Evolutionary conservation across 805 yeast genomes (phyloP).

Genomic region (Nakazawaea ernobii): DNA sequence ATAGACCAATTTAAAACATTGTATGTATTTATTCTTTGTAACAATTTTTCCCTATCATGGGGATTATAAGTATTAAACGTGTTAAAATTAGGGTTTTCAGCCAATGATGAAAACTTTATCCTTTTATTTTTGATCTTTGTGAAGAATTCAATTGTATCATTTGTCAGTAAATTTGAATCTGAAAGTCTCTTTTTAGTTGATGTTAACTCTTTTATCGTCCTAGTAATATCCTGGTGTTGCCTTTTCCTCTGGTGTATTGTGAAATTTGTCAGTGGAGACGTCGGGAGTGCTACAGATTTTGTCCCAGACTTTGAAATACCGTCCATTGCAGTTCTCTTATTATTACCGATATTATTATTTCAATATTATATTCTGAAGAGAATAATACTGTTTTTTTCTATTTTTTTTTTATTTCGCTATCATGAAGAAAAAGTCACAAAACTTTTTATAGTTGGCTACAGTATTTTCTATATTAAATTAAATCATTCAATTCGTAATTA

Average conservation of each 20-base stretch:
- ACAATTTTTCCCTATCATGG: conserved; percentile 27
- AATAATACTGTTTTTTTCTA: too few relatives aligned
- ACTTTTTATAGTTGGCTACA: too few relatives aligned
- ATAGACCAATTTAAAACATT: conserved; percentile 43
- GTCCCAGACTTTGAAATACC: too few relatives aligned
- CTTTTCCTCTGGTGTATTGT: background rate
- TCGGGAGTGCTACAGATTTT: too few relatives aligned
- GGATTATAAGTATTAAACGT: conserved; percentile 29
- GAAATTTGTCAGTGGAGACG: background rate
- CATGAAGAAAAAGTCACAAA: too few relatives aligned
- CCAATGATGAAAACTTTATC: conserved; percentile 1
- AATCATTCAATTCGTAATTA: background rate
- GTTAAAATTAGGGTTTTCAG: conserved; percentile 4
- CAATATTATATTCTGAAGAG: too few relatives aligned
- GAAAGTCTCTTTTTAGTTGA: conserved; percentile 9
- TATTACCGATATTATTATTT: too few relatives aligned
- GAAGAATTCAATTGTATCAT: conserved; percentile 11
- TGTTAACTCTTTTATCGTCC: conserved; percentile 6
- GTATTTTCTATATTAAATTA: too few relatives aligned
- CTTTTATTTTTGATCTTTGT: conserved; percentile 6
- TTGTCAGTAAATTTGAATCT: conserved; percentile 2
- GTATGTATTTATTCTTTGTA: conserved; percentile 37
- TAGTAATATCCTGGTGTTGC: conserved; percentile 1
- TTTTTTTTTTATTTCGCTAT: too few relatives aligned
- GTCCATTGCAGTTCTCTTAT: too few relatives aligned